A percentile compares a stretch with the other conserved stretches of the same genome.
Conservation (phyloP, 2,329 filamentous ascomycete genomes). For the Xylaria sp. region DNA sequence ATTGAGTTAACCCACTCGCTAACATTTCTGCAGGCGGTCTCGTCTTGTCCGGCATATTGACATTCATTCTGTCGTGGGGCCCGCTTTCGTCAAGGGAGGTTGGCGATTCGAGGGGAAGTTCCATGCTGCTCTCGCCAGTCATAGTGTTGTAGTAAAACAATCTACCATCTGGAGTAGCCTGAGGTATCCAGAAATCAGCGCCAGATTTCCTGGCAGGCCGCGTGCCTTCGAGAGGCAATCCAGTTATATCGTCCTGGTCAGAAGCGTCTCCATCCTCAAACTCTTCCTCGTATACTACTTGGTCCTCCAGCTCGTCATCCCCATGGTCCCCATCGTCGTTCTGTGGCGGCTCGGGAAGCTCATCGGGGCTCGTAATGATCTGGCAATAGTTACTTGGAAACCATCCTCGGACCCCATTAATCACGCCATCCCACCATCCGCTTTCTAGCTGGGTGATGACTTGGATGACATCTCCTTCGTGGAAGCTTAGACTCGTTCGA, state of each 20-base stretch:
- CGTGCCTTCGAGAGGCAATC: conserved; percentile 70
- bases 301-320: conserved; percentile 66
- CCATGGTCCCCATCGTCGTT: conserved; percentile 57
- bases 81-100: conserved; percentile 79
- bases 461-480: conserved; percentile 95
- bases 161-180: conserved; percentile 89
- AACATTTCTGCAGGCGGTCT: conserved; percentile 89
- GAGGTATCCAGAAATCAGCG: conserved; percentile 97
- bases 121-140: conserved; percentile 92
- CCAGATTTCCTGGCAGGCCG: conserved; percentile 64
- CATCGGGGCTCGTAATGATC: conserved; percentile 76
- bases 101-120: conserved; percentile 90
- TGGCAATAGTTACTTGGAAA: conserved; percentile 99
- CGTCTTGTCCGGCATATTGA: conserved; percentile 86
- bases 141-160: conserved; percentile 98
- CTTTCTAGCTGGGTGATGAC: conserved; percentile 98
- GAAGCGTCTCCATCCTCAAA: conserved; percentile 69
- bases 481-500: conserved; percentile 93
- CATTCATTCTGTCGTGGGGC: conserved; percentile 85
- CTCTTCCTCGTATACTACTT: conserved; percentile 67
- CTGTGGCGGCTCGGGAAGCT: conserved; percentile 65
- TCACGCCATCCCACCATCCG: conserved; percentile 99
- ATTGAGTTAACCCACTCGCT: conserved; percentile 77
- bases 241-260: conserved; percentile 61
- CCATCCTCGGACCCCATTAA: conserved; percentile 95